Conservation (phyloP, 2,329 filamentous ascomycete genomes). For the Clonostachys rosea region DNA sequence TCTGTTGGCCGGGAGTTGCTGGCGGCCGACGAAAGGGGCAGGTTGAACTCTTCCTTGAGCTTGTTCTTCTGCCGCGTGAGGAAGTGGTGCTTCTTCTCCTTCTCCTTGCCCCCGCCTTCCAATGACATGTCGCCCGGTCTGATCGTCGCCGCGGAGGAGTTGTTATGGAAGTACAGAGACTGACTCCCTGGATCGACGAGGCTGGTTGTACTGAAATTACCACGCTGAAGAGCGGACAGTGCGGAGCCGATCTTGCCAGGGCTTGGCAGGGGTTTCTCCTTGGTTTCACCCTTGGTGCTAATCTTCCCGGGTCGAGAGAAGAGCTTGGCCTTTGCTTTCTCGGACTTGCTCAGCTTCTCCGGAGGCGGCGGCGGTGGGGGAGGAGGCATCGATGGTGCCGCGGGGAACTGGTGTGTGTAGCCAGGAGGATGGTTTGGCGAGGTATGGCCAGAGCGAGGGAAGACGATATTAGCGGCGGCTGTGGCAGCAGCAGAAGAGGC, state of each 20-base stretch:
- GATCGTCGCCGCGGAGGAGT: constrained; percentile 73
- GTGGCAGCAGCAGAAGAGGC: constrained; percentile 55
- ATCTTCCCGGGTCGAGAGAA: constrained; percentile 77
- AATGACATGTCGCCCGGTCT: constrained; percentile 53
- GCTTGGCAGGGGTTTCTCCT: constrained; percentile 65
- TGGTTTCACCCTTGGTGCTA: constrained; percentile 62
- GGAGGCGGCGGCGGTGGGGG: constrained; percentile 32
- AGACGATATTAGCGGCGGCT: constrained; percentile 65
- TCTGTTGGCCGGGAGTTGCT: constrained; percentile 75
- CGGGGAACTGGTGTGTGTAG: constrained; percentile 25
- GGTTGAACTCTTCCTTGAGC: constrained; percentile 67
- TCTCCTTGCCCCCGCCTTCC: constrained; percentile 54
- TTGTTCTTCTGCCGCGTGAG: constrained; percentile 77
- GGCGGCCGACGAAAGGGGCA: constrained; percentile 69
- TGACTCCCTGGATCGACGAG: constrained; percentile 52
- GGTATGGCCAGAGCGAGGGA: constrained; percentile 57
- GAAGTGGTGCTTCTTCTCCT: constrained; percentile 77
- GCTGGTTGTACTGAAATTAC: constrained; percentile 68
- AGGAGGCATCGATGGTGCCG: constrained; percentile 8
- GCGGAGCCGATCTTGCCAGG: constrained; percentile 68
- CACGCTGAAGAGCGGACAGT: constrained; percentile 59
- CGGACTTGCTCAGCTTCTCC: constrained; percentile 57
- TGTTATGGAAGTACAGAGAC: constrained; percentile 69
- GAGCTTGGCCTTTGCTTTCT: constrained; percentile 77
- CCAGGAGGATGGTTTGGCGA: constrained; percentile 38